These are phyloP conservation scores for Saccharomycopsis amapae DNA, from an alignment of 805 yeast genomes.

Conservation along the genomic window DNA sequence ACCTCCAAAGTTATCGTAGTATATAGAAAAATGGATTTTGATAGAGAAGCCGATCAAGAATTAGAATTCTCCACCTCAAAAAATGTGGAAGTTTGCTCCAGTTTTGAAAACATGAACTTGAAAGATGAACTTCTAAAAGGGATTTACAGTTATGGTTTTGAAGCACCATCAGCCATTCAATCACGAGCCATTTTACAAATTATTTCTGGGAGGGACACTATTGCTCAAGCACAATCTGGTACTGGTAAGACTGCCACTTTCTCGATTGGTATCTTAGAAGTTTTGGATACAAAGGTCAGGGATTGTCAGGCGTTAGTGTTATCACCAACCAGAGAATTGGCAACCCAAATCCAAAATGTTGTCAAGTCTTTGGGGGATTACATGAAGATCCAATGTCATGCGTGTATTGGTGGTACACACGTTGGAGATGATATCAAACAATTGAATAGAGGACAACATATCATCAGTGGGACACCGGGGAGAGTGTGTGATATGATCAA, in stretches of 20 bases:
- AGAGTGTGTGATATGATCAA: constrained; percentile 94
- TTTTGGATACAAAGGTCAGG: constrained; percentile 63
- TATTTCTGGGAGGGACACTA: constrained; percentile 51
- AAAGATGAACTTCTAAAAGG: constrained; percentile 70
- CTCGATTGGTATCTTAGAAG: constrained; percentile 68
- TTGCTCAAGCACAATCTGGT: constrained; percentile 87
- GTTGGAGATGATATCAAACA: constrained; percentile 83
- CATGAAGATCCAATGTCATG: constrained; percentile 87
- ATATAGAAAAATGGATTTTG: constrained; percentile 42
- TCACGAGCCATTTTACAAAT: constrained; percentile 75
- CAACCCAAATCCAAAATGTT: constrained; percentile 92
- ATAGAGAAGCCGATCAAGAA: constrained; percentile 51
- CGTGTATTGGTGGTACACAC: constrained; percentile 96
- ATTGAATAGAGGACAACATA: constrained; percentile 67
- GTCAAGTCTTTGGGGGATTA: constrained; percentile 83
- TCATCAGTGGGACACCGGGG: constrained; percentile 98
- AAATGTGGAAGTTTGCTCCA: constrained; percentile 82
- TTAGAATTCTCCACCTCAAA: constrained; percentile 66
- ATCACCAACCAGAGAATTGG: constrained; percentile 97
- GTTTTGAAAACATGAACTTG: constrained; percentile 69
- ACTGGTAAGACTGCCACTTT: constrained; percentile 90
- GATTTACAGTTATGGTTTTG: constrained; percentile 75
- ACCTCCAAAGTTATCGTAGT: background rate
- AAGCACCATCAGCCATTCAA: constrained; percentile 76
- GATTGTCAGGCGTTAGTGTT: constrained; percentile 88